Conservation (phyloP, 2,329 filamentous ascomycete genomes). For the Ophiocordyceps robertsii region DNA sequence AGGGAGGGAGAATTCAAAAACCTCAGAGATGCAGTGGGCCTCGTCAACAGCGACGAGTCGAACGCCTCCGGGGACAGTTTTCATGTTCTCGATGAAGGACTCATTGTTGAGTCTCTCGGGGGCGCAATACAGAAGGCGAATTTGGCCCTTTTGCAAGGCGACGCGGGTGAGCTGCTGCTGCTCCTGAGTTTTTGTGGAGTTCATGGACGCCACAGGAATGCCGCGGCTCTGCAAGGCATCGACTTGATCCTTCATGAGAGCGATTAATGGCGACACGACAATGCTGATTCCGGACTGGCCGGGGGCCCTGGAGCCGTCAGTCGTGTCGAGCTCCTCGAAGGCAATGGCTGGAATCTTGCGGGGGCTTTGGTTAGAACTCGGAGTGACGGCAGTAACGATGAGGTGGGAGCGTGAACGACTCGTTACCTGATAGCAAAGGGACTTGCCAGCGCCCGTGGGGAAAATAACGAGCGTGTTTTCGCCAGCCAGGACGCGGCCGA, state of each 20-base stretch:
- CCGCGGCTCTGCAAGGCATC: conserved; percentile 35
- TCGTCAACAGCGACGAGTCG: conserved; percentile 44
- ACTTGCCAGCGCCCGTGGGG: conserved; percentile 36
- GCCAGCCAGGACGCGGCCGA: conserved; percentile 21
- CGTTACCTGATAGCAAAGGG: conserved; percentile 31
- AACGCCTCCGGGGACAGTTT: conserved; percentile 37
- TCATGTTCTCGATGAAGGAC: conserved; percentile 42
- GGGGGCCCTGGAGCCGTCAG: conserved; percentile 10
- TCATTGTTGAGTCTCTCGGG: conserved; percentile 50
- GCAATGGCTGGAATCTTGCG: conserved; percentile 31
- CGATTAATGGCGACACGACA: conserved; percentile 42
- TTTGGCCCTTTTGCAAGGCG: conserved; percentile 26
- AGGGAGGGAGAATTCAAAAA: neutral
- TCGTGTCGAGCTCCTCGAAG: conserved; percentile 27
- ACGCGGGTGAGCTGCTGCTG: conserved; percentile 24
- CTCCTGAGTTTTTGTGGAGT: conserved; percentile 40
- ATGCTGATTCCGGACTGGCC: conserved; percentile 35
- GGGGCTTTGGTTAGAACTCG: neutral
- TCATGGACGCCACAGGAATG: conserved; percentile 38
- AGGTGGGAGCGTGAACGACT: neutral
- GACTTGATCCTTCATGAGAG: conserved; percentile 48
- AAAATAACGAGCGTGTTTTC: conserved; percentile 30
- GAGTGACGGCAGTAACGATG: neutral
- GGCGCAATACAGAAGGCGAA: conserved; percentile 44
- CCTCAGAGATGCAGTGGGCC: conserved; percentile 41